Conservation (phyloP, 805 yeast species). For the Nakazawaea ishiwadae region DNA sequence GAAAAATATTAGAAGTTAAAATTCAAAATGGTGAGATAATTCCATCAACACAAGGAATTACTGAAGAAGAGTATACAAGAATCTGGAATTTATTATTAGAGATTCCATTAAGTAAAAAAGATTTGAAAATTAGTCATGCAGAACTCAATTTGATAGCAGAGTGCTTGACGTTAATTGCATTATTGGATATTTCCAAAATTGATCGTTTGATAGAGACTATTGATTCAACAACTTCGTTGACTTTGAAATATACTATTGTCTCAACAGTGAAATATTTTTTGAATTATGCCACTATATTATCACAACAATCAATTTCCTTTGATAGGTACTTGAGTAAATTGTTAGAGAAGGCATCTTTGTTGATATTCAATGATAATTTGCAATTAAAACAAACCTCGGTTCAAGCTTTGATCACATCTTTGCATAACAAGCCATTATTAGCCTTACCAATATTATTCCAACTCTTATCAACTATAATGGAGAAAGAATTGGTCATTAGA, state of each 20-base stretch:
- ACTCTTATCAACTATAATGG: slow-evolving; percentile 46
- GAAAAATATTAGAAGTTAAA: slow-evolving; percentile 7
- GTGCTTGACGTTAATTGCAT: slow-evolving; percentile 20
- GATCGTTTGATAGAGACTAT: slow-evolving; percentile 15
- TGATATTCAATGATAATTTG: slow-evolving; percentile 30
- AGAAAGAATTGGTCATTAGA: slow-evolving; percentile 48
- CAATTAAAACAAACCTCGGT: slow-evolving; percentile 58
- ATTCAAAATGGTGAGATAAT: slow-evolving; percentile 14
- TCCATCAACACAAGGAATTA: slow-evolving; percentile 22
- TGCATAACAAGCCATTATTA: slow-evolving; percentile 49
- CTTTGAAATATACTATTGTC: slow-evolving; percentile 21
- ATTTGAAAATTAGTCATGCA: slow-evolving; percentile 12
- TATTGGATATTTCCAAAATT: slow-evolving; percentile 11
- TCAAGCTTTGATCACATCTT: slow-evolving; percentile 52
- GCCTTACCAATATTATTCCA: slow-evolving; percentile 40
- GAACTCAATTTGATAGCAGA: slow-evolving; percentile 22
- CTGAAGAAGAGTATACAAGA: slow-evolving; percentile 16
- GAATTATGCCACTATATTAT: slow-evolving; percentile 6
- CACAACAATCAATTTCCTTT: slow-evolving; percentile 6
- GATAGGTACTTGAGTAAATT: slow-evolving; percentile 17
- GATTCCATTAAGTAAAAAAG: not conserved
- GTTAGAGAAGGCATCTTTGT: slow-evolving; percentile 21
- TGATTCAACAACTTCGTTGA: slow-evolving; percentile 11
- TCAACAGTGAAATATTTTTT: slow-evolving; percentile 24
- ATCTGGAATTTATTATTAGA: slow-evolving; percentile 9